phyloP scores from a whole-genome alignment of 2,329 filamentous ascomycete genomes.

The Cryphonectria naterciae region DNA sequence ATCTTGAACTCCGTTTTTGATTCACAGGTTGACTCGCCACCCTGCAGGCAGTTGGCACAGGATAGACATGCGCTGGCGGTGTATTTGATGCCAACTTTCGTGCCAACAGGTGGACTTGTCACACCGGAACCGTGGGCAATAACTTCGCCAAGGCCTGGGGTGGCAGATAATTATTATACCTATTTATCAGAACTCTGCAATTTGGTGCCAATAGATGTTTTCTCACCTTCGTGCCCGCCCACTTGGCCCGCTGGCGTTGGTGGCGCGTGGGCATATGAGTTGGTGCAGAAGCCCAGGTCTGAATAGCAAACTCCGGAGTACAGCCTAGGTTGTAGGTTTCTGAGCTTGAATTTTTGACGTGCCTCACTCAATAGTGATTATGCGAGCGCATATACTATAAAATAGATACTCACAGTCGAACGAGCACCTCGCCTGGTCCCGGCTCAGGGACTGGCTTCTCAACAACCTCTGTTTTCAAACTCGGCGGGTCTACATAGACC shows the following conservation, averaged over 20 bases:
- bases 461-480: not conserved
- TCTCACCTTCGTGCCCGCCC: conserved; percentile 12
- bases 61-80: conserved; percentile 10
- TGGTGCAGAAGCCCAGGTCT: conserved; percentile 15
- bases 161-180: not conserved
- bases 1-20: conserved; percentile 40
- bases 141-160: not conserved
- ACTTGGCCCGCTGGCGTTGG: conserved; percentile 5
- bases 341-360: not conserved
- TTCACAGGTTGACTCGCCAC: conserved; percentile 45
- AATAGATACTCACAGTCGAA: conserved; percentile 3
- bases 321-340: not conserved
- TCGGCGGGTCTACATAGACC: conserved; percentile 10
- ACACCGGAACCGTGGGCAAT: not conserved
- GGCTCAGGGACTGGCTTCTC: conserved; percentile 6
- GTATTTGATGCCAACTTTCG: conserved; percentile 13
- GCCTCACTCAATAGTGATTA: not conserved
- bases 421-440: conserved; percentile 10
- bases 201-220: no score
- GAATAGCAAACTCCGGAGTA: conserved; percentile 15
- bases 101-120: not conserved
- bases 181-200: not conserved
- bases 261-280: not conserved
- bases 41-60: conserved; percentile 43
- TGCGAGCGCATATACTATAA: no score